Evolutionary conservation across 140 eudicot species (phyloP).

Genomic region (Bidens hawaiensis): DNA sequence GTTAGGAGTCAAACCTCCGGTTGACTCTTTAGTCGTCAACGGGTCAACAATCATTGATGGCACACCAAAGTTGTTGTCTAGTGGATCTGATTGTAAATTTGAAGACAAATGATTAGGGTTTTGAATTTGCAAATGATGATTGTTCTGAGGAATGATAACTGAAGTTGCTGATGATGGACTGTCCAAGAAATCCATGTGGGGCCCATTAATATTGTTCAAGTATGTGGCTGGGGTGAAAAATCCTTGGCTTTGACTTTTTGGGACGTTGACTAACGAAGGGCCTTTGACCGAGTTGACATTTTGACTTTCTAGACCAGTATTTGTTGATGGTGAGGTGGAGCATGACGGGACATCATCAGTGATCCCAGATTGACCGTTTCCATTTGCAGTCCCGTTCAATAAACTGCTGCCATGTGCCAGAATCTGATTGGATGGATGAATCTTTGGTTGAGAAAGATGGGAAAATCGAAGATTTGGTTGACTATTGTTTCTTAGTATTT

Average conservation of each 20-base stretch:
- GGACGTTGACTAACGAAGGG: slow-evolving; percentile 22
- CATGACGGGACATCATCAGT: slow-evolving; percentile 39
- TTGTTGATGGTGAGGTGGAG: slow-evolving; percentile 78
- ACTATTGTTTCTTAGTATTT: slow-evolving; percentile 41
- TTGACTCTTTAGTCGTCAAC: slow-evolving; percentile 41
- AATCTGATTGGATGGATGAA: neutral
- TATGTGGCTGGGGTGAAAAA: slow-evolving; percentile 49
- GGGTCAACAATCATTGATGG: slow-evolving; percentile 76
- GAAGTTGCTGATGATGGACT: slow-evolving; percentile 88
- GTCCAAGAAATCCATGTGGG: slow-evolving; percentile 77
- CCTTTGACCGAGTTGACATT: slow-evolving; percentile 27
- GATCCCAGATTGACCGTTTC: slow-evolving; percentile 58
- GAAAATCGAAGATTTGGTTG: slow-evolving; percentile 48
- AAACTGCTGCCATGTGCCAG: neutral
- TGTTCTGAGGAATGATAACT: slow-evolving; percentile 57
- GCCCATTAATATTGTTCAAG: slow-evolving; percentile 43
- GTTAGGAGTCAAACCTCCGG: slow-evolving; percentile 25
- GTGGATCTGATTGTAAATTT: slow-evolving; percentile 13
- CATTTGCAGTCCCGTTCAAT: neutral
- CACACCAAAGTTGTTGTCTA: slow-evolving; percentile 52
- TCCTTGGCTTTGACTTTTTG: slow-evolving; percentile 61
- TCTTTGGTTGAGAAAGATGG: slow-evolving; percentile 33
- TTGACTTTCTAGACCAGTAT: slow-evolving; percentile 17
- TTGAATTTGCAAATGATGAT: slow-evolving; percentile 42
- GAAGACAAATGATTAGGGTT: neutral